These are phyloP conservation scores for Fusarium sp. DNA, from an alignment of 2,329 filamentous ascomycete genomes.

Conservation along the genomic window DNA sequence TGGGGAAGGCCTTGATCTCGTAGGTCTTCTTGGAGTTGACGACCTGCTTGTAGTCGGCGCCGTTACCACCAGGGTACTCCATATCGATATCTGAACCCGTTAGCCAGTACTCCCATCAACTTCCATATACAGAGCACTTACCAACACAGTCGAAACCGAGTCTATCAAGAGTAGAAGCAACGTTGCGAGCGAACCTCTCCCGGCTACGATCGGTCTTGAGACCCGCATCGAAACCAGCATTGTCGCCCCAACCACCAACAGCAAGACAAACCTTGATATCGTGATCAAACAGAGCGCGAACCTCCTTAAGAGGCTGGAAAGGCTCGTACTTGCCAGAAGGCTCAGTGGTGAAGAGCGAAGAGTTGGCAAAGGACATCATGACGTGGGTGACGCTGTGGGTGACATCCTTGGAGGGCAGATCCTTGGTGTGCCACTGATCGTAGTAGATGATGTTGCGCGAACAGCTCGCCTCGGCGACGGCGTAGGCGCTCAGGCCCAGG, in stretches of 20 bases:
- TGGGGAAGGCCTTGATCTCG: constrained; percentile 71
- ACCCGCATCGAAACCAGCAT: constrained; percentile 63
- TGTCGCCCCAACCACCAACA: constrained; percentile 74
- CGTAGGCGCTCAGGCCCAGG: background rate
- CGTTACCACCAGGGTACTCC: constrained; percentile 72
- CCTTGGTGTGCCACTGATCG: constrained; percentile 56
- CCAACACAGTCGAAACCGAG: constrained; percentile 70
- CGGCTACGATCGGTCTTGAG: constrained; percentile 60
- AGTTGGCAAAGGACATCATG: constrained; percentile 65
- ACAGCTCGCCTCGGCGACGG: constrained; percentile 20
- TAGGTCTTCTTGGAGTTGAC: constrained; percentile 68
- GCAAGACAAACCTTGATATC: constrained; percentile 70
- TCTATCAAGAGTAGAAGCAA: constrained; percentile 62
- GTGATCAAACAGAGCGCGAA: constrained; percentile 63
- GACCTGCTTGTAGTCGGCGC: constrained; percentile 72
- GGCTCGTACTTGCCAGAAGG: constrained; percentile 57
- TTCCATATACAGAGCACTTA: constrained; percentile 44
- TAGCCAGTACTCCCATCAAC: background rate
- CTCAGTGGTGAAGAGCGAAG: constrained; percentile 58
- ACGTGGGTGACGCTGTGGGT: constrained; percentile 63
- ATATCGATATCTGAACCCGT: constrained; percentile 69
- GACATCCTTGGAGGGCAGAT: constrained; percentile 50
- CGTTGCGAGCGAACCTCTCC: constrained; percentile 65
- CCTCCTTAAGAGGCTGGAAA: constrained; percentile 61
- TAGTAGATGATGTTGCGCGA: constrained; percentile 55